Base-by-base conservation (phyloP, 73 alveolate species). In the Blepharisma japonicum region DNA sequence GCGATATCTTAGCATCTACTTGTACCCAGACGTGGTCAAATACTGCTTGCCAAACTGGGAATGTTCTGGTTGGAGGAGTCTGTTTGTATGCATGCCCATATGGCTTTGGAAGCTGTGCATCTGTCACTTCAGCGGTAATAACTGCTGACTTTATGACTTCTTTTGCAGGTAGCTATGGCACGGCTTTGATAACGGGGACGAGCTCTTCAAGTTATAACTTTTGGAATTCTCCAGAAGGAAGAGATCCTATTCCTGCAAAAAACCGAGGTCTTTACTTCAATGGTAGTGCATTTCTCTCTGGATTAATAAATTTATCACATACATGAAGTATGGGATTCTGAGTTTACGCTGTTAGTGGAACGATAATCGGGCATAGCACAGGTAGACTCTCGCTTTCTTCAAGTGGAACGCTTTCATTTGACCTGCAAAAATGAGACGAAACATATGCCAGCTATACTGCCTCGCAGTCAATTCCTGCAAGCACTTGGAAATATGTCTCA, bases 221-320 rank as follows among this genome's bases (percentile, higher is more conserved):
- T 3, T 32, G 42, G 3, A 32, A 32, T 3, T 32, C 42, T 32
- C 42, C 42, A 32, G 74, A 61, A 20, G 23, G 14, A 8, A 5
- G 5, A 18, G 74, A 61, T 25, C 74, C 74, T 0, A n/a, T 61
- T 18, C 74, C 74, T 8, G 39, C 74, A 2, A 9, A 14, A 8
- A 1, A 25, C 2, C 14, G 74, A 61, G 74, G 74, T 14, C 46
- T 61, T 61, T 61, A 61, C 74, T 61, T 61, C 2, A 25, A 20
- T 2, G 18, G 50, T 20, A 39, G 74, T 14, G 46, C 18, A 25
- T 61, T 1, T 61, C 46, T 61, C 14, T 8, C 18, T 20, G 18
- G 23, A 2, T 61, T 39, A 18, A 20, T 61, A 61, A 14, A 18
- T 25, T 25, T 61, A 18, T n/a, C 74, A 18, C 47, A 20, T 5